Evolutionary conservation across 1,284 basidiomycete genomes (phyloP).

Genomic region (Schizophyllum commune): DNA sequence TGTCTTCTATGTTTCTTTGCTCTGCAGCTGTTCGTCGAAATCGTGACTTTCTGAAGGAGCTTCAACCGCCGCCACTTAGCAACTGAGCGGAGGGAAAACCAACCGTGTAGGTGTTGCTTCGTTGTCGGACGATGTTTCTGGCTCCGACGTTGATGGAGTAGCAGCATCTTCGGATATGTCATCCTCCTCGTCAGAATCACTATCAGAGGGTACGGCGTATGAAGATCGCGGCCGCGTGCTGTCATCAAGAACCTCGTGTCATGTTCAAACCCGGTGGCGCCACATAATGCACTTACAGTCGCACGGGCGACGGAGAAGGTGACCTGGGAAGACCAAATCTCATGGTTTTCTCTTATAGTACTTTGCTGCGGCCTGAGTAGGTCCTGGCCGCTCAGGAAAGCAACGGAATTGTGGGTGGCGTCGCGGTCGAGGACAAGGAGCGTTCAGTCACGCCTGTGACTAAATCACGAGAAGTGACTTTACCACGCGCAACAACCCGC

Average conservation of each 20-base stretch:
- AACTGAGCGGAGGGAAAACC: conserved; percentile 12
- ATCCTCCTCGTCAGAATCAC: conserved; percentile 27
- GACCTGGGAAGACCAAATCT: conserved; percentile 57
- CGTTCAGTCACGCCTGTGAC: too few species aligned
- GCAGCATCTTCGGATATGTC: conserved; percentile 28
- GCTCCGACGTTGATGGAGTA: conserved; percentile 30
- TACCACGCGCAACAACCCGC: too few species aligned
- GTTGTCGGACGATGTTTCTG: conserved; percentile 16
- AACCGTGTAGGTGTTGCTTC: conserved; percentile 24
- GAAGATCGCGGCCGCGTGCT: conserved; percentile 14
- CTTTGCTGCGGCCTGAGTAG: too few species aligned
- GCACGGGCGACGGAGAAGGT: conserved; percentile 49
- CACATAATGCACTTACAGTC: conserved; percentile 29
- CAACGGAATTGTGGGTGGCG: too few species aligned
- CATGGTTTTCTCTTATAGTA: conserved; percentile 27
- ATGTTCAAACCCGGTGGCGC: conserved; percentile 8
- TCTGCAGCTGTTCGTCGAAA: conserved; percentile 34
- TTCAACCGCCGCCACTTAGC: conserved; percentile 2
- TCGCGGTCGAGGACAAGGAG: too few species aligned
- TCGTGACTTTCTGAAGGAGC: conserved; percentile 16
- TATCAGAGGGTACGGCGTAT: conserved; percentile 31
- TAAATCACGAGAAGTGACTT: too few species aligned
- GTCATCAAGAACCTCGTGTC: conserved; percentile 48
- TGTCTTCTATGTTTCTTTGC: conserved; percentile 51
- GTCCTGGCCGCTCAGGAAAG: too few species aligned